Evolutionary conservation across 768 basidiomycete species (phyloP).

Genomic region (Macrolepiota dolichaula): DNA sequence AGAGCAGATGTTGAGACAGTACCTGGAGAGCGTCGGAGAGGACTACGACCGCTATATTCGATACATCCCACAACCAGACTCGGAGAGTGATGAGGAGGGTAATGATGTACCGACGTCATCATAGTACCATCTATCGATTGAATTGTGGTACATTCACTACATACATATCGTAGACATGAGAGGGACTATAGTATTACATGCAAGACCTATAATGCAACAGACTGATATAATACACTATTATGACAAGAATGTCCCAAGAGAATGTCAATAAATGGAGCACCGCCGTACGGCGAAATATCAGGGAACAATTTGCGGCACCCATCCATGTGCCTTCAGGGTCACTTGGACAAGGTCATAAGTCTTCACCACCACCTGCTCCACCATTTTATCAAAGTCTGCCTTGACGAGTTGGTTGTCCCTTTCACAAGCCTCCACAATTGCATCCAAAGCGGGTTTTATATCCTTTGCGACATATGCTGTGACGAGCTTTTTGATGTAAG

Average conservation of each 20-base stretch:
- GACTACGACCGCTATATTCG: conserved; percentile 61
- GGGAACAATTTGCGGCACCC: not conserved
- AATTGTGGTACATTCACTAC: not conserved
- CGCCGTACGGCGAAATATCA: not conserved
- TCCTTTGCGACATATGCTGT: conserved; percentile 18
- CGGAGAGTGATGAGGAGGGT: conserved; percentile 42
- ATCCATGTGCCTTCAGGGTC: not conserved
- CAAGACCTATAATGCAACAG: not conserved
- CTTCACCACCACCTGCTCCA: conserved; percentile 27
- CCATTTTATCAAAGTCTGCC: conserved; percentile 23
- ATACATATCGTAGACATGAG: not conserved
- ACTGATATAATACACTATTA: not conserved
- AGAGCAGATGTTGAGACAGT: conserved; percentile 60
- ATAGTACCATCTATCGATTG: not conserved
- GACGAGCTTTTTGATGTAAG: conserved; percentile 8
- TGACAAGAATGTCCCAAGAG: not conserved
- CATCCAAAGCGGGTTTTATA: conserved; percentile 20
- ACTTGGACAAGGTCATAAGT: conserved; percentile 26
- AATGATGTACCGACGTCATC: conserved; percentile 19
- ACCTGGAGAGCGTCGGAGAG: conserved; percentile 51
- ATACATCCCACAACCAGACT: conserved; percentile 59
- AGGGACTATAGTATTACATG: conserved; percentile 1
- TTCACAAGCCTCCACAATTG: conserved; percentile 20
- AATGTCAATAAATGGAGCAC: no score
- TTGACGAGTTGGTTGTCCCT: conserved; percentile 21